These are phyloP conservation scores for Fraxinus xanthoxyloides DNA, from an alignment of 305 asterid species.

Conservation along the genomic window DNA sequence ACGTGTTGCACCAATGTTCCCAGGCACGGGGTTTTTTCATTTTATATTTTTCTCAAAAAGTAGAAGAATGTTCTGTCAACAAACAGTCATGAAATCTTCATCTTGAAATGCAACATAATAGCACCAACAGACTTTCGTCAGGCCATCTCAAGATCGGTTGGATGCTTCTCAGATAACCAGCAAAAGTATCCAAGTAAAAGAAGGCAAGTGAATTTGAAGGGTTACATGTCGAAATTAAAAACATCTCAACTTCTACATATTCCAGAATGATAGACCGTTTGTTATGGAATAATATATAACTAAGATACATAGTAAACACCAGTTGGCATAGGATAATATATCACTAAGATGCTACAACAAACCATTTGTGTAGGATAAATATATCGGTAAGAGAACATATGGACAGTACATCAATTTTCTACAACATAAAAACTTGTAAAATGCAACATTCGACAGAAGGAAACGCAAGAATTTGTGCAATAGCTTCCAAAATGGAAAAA, in stretches of 20 bases:
- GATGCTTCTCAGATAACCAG: background rate
- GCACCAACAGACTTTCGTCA: background rate
- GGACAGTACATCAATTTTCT: background rate
- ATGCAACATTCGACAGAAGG: background rate
- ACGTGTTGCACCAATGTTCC: background rate
- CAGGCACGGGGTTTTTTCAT: background rate
- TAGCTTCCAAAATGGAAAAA: background rate
- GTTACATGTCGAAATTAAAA: background rate
- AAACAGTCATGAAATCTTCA: background rate
- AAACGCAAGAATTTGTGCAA: background rate
- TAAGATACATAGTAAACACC: background rate
- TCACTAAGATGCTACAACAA: background rate
- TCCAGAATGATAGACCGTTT: background rate
- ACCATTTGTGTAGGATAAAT: background rate
- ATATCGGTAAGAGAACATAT: background rate
- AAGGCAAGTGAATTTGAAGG: background rate
- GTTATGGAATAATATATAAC: background rate
- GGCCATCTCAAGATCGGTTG: background rate
- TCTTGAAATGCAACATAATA: background rate
- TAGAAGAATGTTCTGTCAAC: background rate
- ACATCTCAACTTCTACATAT: background rate
- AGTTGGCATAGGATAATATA: background rate
- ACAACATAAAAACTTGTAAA: background rate
- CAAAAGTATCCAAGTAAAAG: background rate
- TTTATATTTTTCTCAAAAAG: background rate